Base-by-base conservation (phyloP, 1,284 basidiomycete species). In the Microbotryomycetes sp. region DNA sequence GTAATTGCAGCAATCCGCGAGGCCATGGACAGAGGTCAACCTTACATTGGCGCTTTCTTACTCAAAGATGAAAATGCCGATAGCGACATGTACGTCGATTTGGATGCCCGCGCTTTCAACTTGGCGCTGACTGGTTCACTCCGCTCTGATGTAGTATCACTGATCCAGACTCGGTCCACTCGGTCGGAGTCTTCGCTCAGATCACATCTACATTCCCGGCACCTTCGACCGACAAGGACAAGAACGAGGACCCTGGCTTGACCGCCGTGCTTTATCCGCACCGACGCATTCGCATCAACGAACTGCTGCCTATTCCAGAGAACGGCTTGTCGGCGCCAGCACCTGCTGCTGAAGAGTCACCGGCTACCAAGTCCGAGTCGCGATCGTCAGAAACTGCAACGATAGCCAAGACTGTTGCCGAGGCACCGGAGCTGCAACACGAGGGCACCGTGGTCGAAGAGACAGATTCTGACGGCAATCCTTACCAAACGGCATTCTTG, bases 181-280 rank as follows among this genome's bases (percentile, higher is more conserved):
- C 84, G 3, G 91, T 97, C 58, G 96, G 96, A 63, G 92, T 98
- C 9, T 97, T 98, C 74, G 92, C 92, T 3, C 94, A 98, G 78
- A 92, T 98, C 65, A 97, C 94, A 1, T 92, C 89, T 70, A 88
- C 94, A 4, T 98, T 97, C 76, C 82, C 87, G 0, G 85, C 88
- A 5, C 78, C 73, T 57, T 73, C 75, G 45, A 63, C 58, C 31
- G 67, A 62, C 41, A 71, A 67, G 47, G 65, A 74, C 57, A 72
- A 73, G 52, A 76, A 78, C 35, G 76, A 75, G n/a, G 88, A 91
- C 71, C 89, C 89, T 18, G 76, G 76, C 46, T 80, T 97, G 31
- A 97, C 93, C 2, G 92, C 91, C 24, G 93, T 97, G 11, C 80
- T 97, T 52, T 97, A 97, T 76, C 94, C 94, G 9, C 92, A 97